Evolutionary conservation across 2,329 filamentous ascomycete species (phyloP), one percentile per base, ranked within the genome.

Genomic region (Aspergillus pseudoviridinutans): DNA sequence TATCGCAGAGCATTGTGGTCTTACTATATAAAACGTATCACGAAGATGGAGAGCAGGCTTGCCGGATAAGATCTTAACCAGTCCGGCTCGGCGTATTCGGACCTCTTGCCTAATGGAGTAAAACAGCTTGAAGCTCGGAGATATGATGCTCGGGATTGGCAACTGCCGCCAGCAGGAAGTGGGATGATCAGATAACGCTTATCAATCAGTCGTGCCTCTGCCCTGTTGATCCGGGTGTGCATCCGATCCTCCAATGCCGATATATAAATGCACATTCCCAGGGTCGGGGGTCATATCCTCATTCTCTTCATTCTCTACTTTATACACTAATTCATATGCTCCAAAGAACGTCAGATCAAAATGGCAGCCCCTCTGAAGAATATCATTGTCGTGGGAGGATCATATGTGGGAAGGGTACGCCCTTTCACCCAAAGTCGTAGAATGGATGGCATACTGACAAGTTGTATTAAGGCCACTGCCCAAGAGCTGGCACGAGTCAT

Each of bases 371-470:
- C 66, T n/a, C 55, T 73, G 22, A 68, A 68, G 17, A 74, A 74
- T 54, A 65, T 74, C n/a, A 64, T 74, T 29, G 70, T 74, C 8
- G 65, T 74, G 22, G 71, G 71, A 14, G 71, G 71, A 7, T 74
- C 71, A 4, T 74, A 73, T 54, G 71, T 74, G 24, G 71, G 71
- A 27, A 67, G 68, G 54, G 67, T 73, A 42, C 61, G 67, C 60
- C 10, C n/a, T 22, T 20, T 22, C 8, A 44, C 25, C 32, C 6
- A n/a, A 47, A 38, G n/a, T 27, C 41, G 32, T 41, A 50, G 14
- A 17, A 8, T 22, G 8, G 9, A 35, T 14, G 22, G 25, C 20
- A 20, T 14, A 51, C 53, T 65, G 52, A 66, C 56, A 28, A 14
- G 7, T 20, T 32, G n/a, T 50, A 14, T 17, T 24, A 50, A 71